phyloP scores from a whole-genome alignment of 2,329 filamentous ascomycete species.

The Pseudogymnoascus sp. region DNA sequence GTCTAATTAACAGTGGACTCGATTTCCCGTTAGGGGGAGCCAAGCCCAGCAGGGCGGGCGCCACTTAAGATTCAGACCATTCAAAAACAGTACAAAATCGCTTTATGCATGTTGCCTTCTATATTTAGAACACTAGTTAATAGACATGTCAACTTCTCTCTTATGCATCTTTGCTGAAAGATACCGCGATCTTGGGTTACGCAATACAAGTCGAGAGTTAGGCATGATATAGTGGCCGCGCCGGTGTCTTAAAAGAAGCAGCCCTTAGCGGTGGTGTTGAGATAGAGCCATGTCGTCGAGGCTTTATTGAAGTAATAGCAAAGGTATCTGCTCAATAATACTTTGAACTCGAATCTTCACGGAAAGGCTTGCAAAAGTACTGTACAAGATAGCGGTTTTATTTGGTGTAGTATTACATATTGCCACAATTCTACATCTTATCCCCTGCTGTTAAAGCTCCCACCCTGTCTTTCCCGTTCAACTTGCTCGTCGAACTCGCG shows the following conservation, averaged over 20 bases:
- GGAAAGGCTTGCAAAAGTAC: neutral
- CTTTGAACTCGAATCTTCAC: neutral
- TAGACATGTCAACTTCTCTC: neutral
- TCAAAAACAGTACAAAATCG: neutral
- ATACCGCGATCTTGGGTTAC: neutral
- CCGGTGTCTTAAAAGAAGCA: neutral
- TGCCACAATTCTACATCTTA: constrained; percentile 14
- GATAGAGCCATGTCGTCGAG: neutral
- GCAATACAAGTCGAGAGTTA: neutral
- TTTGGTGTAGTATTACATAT: neutral
- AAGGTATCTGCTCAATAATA: neutral
- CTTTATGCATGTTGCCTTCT: neutral
- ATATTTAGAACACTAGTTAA: neutral
- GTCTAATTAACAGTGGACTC: neutral
- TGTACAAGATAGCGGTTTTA: neutral
- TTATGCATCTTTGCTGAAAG: neutral
- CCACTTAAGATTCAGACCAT: neutral
- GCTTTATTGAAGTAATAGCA: neutral
- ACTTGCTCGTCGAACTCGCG: constrained; percentile 29
- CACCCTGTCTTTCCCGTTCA: constrained; percentile 27
- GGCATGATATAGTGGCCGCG: neutral
- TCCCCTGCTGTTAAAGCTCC: constrained; percentile 20
- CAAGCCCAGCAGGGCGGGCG: neutral
- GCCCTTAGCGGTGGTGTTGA: neutral
- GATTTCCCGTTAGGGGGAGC: neutral